Evolutionary conservation across 495 filamentous ascomycete genomes (phyloP).

Genomic region (Xylaria scruposa): DNA sequence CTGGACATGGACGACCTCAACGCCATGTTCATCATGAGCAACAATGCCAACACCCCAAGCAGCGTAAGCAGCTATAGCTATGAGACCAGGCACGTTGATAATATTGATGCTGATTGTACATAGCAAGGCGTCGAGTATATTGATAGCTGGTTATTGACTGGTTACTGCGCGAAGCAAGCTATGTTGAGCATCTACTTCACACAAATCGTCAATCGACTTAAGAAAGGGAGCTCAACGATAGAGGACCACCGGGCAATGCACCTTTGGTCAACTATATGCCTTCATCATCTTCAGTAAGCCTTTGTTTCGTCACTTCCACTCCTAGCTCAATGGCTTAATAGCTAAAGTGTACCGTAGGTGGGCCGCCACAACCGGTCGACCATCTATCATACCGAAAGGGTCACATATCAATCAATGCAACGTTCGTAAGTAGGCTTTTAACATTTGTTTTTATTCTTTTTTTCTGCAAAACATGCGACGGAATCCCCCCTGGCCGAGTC

Average conservation of each 20-base stretch:
- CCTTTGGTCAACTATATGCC: constrained; percentile 43
- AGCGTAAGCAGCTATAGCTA: constrained; percentile 26
- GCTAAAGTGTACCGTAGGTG: constrained; percentile 27
- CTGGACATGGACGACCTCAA: constrained; percentile 41
- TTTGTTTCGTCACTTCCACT: neutral
- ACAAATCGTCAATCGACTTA: constrained; percentile 37
- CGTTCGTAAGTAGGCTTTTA: constrained; percentile 21
- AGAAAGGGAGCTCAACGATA: constrained; percentile 29
- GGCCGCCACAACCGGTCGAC: constrained; percentile 40
- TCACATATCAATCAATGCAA: constrained; percentile 40
- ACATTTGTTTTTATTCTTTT: neutral
- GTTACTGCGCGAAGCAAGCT: constrained; percentile 41
- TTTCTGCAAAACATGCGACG: neutral
- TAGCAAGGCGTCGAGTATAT: constrained; percentile 42
- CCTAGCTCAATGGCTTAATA: neutral
- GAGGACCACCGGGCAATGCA: constrained; percentile 38
- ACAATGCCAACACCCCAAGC: constrained; percentile 40
- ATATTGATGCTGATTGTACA: constrained; percentile 17
- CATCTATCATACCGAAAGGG: constrained; percentile 37
- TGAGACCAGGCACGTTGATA: neutral
- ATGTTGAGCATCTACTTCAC: constrained; percentile 43
- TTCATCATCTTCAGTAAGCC: constrained; percentile 41
- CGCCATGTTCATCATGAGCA: constrained; percentile 42
- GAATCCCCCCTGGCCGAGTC: neutral
- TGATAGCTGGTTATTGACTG: constrained; percentile 42